Evolutionary conservation across 768 basidiomycete species (phyloP), one percentile per base, ranked within the genome.

Genomic region (Xerocomellus amylosporus): DNA sequence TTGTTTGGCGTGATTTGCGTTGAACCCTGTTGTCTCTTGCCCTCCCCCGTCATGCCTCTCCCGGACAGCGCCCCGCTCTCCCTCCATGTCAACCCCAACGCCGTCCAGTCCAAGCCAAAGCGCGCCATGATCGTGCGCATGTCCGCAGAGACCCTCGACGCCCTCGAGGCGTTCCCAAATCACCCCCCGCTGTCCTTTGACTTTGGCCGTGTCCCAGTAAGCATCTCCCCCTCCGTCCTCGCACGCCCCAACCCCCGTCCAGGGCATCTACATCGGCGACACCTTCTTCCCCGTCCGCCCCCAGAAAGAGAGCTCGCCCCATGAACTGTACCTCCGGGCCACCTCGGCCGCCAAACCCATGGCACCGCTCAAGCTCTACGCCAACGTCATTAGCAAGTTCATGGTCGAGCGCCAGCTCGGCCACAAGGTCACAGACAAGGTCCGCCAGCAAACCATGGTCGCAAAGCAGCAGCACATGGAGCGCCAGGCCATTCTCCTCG

Each of bases 101-200:
- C 79, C 0, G 65, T 78, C 33, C 80, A 82, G 33, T 77, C 85
- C 4, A 82, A 79, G 55, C 83, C 83, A 13, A 89, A 88, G 74
- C 78, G 79, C 24, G 89, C 88, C 45, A 84, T 90, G 82, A 74
- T 91, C 46, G 79, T 91, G 38, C 84, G 87, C 53, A 77, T 91
- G 79, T 83, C 89, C 5, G 77, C 80, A 33, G 86, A 88, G 68
- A 83, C 86, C 0, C 75, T 90, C 55, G 83, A 88, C 51, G 85
- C 85, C 1, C 79, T 90, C 40, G 79, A 84, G 40, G 72, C 77
- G 0, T 69, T 68, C 28, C 75, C 75, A 46, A 75, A 75, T 36
- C 68, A 75, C 15, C 75, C 77, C 5, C 68, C 73, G 0, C 69
- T 90, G 65, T 73, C 83, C 38, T 79, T 90, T 55, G 78, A 84